phyloP scores from a whole-genome alignment of 1,284 basidiomycete species.

The Paramarasmius palmivorus region DNA sequence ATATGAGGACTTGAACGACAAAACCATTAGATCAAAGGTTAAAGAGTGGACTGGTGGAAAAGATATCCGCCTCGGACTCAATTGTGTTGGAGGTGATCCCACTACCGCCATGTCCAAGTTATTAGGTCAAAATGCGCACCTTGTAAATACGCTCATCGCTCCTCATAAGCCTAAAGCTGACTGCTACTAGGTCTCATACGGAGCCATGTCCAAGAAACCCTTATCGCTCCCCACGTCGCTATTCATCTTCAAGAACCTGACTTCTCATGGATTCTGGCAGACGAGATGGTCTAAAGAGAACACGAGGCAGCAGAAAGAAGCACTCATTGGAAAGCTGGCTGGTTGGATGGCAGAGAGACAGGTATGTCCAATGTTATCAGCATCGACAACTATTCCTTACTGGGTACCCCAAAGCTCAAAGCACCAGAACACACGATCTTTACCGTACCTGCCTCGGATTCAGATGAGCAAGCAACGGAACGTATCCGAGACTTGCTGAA shows the following conservation, averaged over 20 bases:
- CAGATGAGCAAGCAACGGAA: constrained; percentile 52
- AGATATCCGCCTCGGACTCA: constrained; percentile 69
- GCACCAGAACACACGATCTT: constrained; percentile 71
- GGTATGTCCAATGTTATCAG: constrained; percentile 35
- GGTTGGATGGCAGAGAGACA: constrained; percentile 52
- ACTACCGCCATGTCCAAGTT: constrained; percentile 69
- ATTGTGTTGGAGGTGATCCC: constrained; percentile 76
- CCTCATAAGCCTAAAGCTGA: too few relatives aligned
- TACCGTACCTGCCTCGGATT: constrained; percentile 44
- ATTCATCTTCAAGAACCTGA: constrained; percentile 82
- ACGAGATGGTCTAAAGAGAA: constrained; percentile 65
- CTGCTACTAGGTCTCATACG: too few relatives aligned
- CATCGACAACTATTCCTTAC: constrained; percentile 5
- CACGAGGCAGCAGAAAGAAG: constrained; percentile 38
- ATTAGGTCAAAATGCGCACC: constrained; percentile 63
- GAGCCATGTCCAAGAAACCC: constrained; percentile 86
- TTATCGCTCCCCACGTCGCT: constrained; percentile 75
- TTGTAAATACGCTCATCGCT: too few relatives aligned
- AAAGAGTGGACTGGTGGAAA: constrained; percentile 63
- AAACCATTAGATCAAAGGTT: constrained; percentile 47
- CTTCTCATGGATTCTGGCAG: constrained; percentile 76
- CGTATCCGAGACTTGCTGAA: constrained; percentile 50
- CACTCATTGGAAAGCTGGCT: constrained; percentile 55
- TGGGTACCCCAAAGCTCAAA: constrained; percentile 44
- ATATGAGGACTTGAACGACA: constrained; percentile 69